Base-by-base conservation (phyloP, 371 early-diverging fungal genomes). In the Mucor irregularis region DNA sequence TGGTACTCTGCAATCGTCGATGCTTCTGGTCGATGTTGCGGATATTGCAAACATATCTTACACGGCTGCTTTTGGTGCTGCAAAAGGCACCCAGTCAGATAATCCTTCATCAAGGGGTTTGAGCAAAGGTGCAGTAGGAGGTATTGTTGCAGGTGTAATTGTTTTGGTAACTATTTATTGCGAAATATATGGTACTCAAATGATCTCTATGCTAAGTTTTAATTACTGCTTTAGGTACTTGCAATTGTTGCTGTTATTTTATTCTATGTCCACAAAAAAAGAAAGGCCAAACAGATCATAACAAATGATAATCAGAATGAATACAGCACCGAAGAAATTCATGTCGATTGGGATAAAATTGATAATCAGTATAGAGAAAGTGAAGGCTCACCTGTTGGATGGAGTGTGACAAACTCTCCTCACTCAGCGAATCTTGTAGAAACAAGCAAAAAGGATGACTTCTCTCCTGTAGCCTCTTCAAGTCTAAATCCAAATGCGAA, bases 291-390 rank as follows among this genome's bases (percentile, higher is more conserved):
- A 9, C 5, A 22, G 6, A 24, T 24, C 9, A 42, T 14, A 24
- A 34, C 35, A 34, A 34, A 5, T n/a, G 35, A 34, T n/a, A 34
- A 14, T 34, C 24, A 53, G 25, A 35, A 5, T n/a, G n/a, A n/a
- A n/a, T n/a, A n/a, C n/a, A n/a, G n/a, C n/a, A n/a, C n/a, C n/a
- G 54, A 45, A 17, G 0, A 4, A 4, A 35, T 54, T 22, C 19
- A 54, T 11, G 45, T 54, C 14, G 46, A 54, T 22, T 54, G 45
- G 54, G 54, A 54, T 17, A 45, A 28, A 16, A 45, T 45, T 11
- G 54, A 54, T 17, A 34, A 22, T 17, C 54, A 54, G 2, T 54
- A 45, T 17, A 45, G 21, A 45, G 46, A 54, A 19, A n/a, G n/a
- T n/a, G n/a, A n/a, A n/a, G n/a, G n/a, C n/a, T n/a, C n/a, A n/a